These are phyloP conservation scores for Cutaneotrichosporon sp. DNA, from an alignment of 1,284 basidiomycete genomes.

Conservation along the genomic window DNA sequence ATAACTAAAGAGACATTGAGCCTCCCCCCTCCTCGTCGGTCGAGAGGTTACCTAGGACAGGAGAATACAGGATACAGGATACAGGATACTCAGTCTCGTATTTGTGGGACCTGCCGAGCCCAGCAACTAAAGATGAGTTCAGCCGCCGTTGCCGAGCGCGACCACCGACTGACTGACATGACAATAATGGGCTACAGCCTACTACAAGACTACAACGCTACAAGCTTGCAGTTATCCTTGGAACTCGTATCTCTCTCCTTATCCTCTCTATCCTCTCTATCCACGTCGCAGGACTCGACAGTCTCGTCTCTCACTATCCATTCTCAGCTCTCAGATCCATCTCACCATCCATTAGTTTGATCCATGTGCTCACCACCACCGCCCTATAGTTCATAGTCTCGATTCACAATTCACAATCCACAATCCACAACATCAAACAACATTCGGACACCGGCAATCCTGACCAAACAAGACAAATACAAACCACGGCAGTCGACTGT, in stretches of 20 bases:
- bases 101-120: neutral
- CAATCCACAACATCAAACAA: neutral
- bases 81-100: too few species aligned
- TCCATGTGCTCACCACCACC: neutral
- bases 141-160: constrained; percentile 12
- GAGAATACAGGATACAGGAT: neutral
- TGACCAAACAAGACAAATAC: neutral
- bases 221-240: neutral
- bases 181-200: neutral
- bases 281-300: too few species aligned
- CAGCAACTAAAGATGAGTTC: neutral
- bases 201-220: neutral
- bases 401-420: neutral
- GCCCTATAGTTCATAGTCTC: neutral
- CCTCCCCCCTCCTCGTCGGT: too few species aligned
- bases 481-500: neutral
- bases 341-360: neutral
- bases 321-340: neutral
- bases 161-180: neutral
- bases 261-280: neutral
- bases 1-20: neutral
- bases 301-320: constrained; percentile 1
- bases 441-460: neutral
- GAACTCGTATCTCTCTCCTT: neutral
- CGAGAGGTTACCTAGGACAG: neutral